A percentile compares a stretch with the other conserved stretches of the same genome.
Conservation (phyloP, 148 eudicot species). For the Camellia lanceoleosa region DNA sequence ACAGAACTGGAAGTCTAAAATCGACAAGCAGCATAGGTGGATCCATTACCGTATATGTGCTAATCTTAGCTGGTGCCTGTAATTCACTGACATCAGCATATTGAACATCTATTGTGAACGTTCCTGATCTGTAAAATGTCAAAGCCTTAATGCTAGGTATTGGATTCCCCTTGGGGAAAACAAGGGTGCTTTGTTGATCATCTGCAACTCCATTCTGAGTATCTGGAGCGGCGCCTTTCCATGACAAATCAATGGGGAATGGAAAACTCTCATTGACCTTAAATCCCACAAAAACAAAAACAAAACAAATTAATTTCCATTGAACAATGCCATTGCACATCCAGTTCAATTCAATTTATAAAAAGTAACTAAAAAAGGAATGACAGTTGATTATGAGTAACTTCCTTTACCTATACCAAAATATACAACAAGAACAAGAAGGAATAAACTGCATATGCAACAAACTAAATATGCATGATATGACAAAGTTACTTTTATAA, state of each 20-base stretch:
- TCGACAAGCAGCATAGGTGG: not conserved
- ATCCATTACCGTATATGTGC: constrained; percentile 70
- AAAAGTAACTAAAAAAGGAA: not conserved
- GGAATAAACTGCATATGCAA: not conserved
- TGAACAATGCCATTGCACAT: not conserved
- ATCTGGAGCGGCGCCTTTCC: constrained; percentile 65
- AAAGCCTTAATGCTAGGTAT: constrained; percentile 83
- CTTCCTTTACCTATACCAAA: not conserved
- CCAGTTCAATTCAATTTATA: not conserved
- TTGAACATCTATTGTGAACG: constrained; percentile 65
- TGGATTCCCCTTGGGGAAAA: constrained; percentile 84
- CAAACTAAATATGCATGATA: not conserved
- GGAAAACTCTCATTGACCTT: constrained; percentile 92
- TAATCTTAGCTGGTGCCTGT: constrained; percentile 74
- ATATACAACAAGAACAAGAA: not conserved
- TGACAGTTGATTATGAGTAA: not conserved
- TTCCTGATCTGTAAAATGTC: constrained; percentile 68
- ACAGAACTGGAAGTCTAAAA: not conserved
- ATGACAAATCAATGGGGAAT: constrained; percentile 72
- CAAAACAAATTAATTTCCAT: not conserved
- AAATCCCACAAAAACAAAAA: constrained; percentile 9
- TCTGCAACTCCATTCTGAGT: constrained; percentile 55
- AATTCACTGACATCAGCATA: constrained; percentile 84
- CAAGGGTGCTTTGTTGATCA: constrained; percentile 59
- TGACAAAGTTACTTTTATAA: not conserved